A percentile compares a stretch with the other conserved stretches of the same genome.
Evolutionary conservation across 78 protist species (phyloP).

Genomic region (Mastigamoeba balamuthi): DNA sequence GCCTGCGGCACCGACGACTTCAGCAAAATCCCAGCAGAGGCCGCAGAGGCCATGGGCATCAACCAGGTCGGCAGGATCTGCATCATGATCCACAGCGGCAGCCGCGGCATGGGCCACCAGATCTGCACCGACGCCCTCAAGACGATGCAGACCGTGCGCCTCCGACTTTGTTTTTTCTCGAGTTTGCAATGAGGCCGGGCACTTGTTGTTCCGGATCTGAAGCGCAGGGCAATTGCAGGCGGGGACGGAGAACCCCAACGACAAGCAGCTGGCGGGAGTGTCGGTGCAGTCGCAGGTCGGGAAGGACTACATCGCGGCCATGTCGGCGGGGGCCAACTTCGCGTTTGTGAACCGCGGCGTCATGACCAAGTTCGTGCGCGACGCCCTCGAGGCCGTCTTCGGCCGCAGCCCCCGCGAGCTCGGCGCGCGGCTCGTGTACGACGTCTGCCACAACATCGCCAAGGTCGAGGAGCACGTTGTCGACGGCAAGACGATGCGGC

Average conservation of each 20-base stretch:
- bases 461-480: conserved; percentile 82
- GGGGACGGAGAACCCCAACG: too few species aligned
- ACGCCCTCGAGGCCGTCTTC: conserved; percentile 71
- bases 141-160: conserved; percentile 64
- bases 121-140: conserved; percentile 90
- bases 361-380: conserved; percentile 71
- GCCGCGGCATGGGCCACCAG: conserved; percentile 93
- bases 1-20: too few species aligned
- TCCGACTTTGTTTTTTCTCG: not conserved
- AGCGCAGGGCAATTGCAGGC: too few species aligned
- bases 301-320: conserved; percentile 67
- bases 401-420: conserved; percentile 73
- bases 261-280: conserved; percentile 65
- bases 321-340: conserved; percentile 90
- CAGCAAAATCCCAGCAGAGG: too few species aligned
- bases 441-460: conserved; percentile 93
- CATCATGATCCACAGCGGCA: conserved; percentile 84
- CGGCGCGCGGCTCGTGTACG: conserved; percentile 88
- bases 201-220: too few species aligned
- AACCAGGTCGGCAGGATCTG: too few species aligned
- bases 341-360: conserved; percentile 84
- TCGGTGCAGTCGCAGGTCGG: conserved; percentile 40
- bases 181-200: not conserved
- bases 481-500: conserved; percentile 57
- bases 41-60: too few species aligned